Base-by-base conservation (phyloP, 1,284 basidiomycete species). In the Trametes polyzona region DNA sequence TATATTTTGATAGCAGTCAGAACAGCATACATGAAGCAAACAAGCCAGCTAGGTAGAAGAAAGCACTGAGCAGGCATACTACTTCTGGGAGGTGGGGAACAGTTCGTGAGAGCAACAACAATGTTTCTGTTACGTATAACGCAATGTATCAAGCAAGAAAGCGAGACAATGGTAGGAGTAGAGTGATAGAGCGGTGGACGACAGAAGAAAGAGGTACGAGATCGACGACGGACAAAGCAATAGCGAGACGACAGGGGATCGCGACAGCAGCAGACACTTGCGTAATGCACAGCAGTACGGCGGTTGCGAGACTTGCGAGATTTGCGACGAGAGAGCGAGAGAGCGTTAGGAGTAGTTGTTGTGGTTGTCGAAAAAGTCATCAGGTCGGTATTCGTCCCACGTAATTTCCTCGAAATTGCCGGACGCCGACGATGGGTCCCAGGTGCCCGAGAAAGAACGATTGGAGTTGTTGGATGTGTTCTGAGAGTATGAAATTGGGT, bases 401-500 rank as follows among this genome's bases (percentile, higher is more conserved):
- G 30, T 23, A 24, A 55, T 42, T 30, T 53, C 48, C 27, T 57
- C 49, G 36, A 55, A 63, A 24, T 48, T 17, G 9, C 48, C 42
- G 32, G 26, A 30, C 27, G 46, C 24, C 21, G 57, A 50, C 27
- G 23, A 23, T 3, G 58, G 56, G 26, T 60, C 53, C 61, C 61
- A 63, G 11, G 61, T 58, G 21, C 61, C 61, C 5, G 61, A 63
- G 40, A 55, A 63, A 16, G 61, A 60, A 35, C 55, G 55, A 17
- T 17, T 51, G 11, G 55, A 40, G 47, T 36, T 48, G 43, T 39
- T 37, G 2, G 61, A 60, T 9, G 51, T 27, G 19, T 50, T 33
- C 61, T 62, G 27, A 16, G 19, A 16, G 4, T 30, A 6, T 4
- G 6, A n/a, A 21, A 2, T n/a, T n/a, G n/a, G n/a, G n/a, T n/a